Evolutionary conservation across 2,329 filamentous ascomycete species (phyloP), one percentile per base, ranked within the genome.

Genomic region (Phyllosticta ampelicida): DNA sequence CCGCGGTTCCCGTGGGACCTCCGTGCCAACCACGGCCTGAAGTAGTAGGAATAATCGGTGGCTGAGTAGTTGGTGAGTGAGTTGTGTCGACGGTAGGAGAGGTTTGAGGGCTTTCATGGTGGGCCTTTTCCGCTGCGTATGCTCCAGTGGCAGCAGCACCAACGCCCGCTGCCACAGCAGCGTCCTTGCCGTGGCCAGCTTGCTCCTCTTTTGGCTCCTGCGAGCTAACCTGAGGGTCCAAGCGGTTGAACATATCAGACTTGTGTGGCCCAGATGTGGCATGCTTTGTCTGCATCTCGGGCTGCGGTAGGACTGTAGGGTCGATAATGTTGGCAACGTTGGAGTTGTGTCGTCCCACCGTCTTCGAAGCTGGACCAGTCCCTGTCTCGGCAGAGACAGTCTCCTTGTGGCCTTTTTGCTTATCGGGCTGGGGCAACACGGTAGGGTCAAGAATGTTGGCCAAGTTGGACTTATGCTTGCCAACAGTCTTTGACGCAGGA

Each of bases 151-250:
- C 58, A 9, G 55, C 51, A 5, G 63, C 63, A 11, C 62, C 63
- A 56, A 59, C 53, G 16, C 62, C 65, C 6, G 64, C 65, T 5
- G 59, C 63, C 52, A 63, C 51, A 30, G 66, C 66, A 54, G 66
- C 62, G 50, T 68, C 66, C 8, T 65, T 62, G 21, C 65, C 63
- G 51, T 66, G 62, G 23, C 65, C 63, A 48, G 66, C 64, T 29
- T 60, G 57, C 9, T 30, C 50, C 21, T 62, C 19, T 9, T 30
- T 51, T 53, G 60, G 51, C 52, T 20, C 62, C 23, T 61, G 67
- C 18, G 60, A 59, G 13, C 55, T 53, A 2, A 71, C 63, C 36
- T 68, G 65, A 5, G 70, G 69, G 51, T 70, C 69, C 9, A 69
- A 60, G 48, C 57, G 54, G 59, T 65, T 66, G 6, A 64, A 62